Evolutionary conservation across 192 early-diverging fungal genomes (phyloP).

Genomic region (Phlyctochytrium arcticum): DNA sequence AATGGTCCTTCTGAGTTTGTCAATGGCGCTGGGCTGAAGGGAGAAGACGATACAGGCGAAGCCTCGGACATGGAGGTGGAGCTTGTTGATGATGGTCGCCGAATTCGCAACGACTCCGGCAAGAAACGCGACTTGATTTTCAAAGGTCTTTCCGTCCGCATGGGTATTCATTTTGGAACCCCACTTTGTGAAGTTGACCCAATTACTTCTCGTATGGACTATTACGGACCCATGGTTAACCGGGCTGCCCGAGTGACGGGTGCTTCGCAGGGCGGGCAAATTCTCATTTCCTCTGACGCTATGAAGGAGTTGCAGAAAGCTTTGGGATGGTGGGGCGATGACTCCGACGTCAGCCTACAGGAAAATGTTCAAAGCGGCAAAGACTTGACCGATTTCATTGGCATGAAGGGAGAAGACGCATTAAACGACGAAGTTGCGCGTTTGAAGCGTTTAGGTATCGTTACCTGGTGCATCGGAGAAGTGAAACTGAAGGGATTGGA

Average conservation of each 20-base stretch:
- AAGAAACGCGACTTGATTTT: constrained; percentile 56
- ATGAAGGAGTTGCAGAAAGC: constrained; percentile 50
- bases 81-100: constrained; percentile 9
- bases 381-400: constrained; percentile 16
- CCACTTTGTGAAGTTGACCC: constrained; percentile 86
- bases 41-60: constrained; percentile 6
- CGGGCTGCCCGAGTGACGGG: constrained; percentile 76
- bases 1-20: constrained; percentile 15
- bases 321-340: constrained; percentile 15
- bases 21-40: constrained; percentile 9
- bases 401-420: constrained; percentile 14
- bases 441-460: constrained; percentile 22
- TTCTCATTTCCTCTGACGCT: constrained; percentile 81
- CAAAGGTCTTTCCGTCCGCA: constrained; percentile 82
- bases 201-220: constrained; percentile 90
- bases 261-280: constrained; percentile 86
- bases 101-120: background rate
- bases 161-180: constrained; percentile 89
- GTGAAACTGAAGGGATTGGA: constrained; percentile 84
- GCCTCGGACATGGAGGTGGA: constrained; percentile 11
- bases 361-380: constrained; percentile 21
- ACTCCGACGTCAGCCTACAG: background rate
- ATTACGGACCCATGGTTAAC: constrained; percentile 93
- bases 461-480: constrained; percentile 69
- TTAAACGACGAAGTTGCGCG: constrained; percentile 4